These are phyloP conservation scores for Saturnispora kantuleensis DNA, from an alignment of 805 yeast species.

Conservation along the genomic window DNA sequence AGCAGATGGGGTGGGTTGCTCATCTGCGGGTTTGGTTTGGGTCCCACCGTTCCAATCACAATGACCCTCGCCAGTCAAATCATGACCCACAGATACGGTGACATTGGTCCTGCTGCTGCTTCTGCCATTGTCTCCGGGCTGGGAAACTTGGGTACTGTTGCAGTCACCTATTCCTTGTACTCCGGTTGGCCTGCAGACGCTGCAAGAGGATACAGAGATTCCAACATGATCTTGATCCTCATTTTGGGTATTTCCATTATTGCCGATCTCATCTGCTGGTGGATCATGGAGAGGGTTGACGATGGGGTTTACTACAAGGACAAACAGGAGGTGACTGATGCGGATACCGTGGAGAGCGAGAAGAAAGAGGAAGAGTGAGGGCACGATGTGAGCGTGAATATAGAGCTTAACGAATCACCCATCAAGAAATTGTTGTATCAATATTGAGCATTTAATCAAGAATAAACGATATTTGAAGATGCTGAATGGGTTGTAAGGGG, in stretches of 20 bases:
- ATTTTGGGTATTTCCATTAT: constrained; percentile 69
- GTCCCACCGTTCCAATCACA: constrained; percentile 83
- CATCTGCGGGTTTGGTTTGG: constrained; percentile 78
- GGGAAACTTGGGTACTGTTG: constrained; percentile 80
- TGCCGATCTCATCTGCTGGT: constrained; percentile 28
- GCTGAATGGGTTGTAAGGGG: too few relatives aligned
- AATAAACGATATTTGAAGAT: too few relatives aligned
- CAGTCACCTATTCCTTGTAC: constrained; percentile 78
- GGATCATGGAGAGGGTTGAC: constrained; percentile 15
- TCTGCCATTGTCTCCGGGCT: constrained; percentile 78
- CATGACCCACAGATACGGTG: constrained; percentile 62
- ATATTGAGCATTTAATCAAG: too few relatives aligned
- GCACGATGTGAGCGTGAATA: too few relatives aligned
- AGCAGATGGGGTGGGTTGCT: constrained; percentile 68
- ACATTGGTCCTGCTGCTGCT: constrained; percentile 75
- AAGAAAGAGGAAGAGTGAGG: too few relatives aligned
- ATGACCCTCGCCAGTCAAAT: constrained; percentile 81
- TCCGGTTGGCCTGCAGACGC: constrained; percentile 80
- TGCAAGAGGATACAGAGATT: constrained; percentile 48
- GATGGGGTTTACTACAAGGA: constrained; percentile 13
- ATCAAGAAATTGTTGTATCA: too few relatives aligned
- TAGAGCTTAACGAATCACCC: too few relatives aligned
- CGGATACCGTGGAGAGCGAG: too few relatives aligned
- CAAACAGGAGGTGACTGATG: background rate
- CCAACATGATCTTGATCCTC: constrained; percentile 77